Base-by-base conservation (phyloP, 495 filamentous ascomycete genomes). In the Hypoxylon fragiforme region DNA sequence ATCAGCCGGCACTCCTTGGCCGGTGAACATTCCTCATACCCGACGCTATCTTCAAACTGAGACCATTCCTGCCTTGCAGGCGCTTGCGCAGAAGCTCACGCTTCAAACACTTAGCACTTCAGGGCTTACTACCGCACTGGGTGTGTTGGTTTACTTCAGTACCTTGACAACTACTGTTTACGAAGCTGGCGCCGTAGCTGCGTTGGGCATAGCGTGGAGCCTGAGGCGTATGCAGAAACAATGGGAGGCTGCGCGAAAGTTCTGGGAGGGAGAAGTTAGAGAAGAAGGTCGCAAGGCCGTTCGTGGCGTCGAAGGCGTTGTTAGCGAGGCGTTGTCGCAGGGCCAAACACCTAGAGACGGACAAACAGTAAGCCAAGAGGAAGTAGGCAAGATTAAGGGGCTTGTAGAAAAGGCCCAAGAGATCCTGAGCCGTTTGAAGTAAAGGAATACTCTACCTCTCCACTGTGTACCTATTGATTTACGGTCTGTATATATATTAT, bases 231-330 rank as follows among this genome's bases (percentile, higher is more conserved):
- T 97, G 73, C 92, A 97, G 69, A 83, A 69, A 57, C 73, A 81
- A 59, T 97, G 92, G 92, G 87, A 91, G 52, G 67, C 61, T 6
- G 87, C 85, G 8, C 79, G 86, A 30, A 69, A 60, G 5, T 82
- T 77, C 57, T 97, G 90, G 86, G 83, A 91, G 64, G 82, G 75
- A 3, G 83, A 87, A 61, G 81, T 96, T 7, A 80, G 84, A 54
- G 92, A 96, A 63, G 85, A 88, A 53, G 94, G 91, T 6, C 79
- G 91, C 46, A 81, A 80, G 42, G 84, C 87, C 3, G 70, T 97
- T 40, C 79, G 80, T 46, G 77, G 81, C 20, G 84, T 83, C 0
- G 94, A 98, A 69, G 72, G 77, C 19, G 77, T 76, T 14, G 72
- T 92, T 35, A 78, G 76, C 31, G 66, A 74, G 39, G 72, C 82